Evolutionary conservation across 345 rosid species (phyloP).

Genomic region (Salix purpurea): DNA sequence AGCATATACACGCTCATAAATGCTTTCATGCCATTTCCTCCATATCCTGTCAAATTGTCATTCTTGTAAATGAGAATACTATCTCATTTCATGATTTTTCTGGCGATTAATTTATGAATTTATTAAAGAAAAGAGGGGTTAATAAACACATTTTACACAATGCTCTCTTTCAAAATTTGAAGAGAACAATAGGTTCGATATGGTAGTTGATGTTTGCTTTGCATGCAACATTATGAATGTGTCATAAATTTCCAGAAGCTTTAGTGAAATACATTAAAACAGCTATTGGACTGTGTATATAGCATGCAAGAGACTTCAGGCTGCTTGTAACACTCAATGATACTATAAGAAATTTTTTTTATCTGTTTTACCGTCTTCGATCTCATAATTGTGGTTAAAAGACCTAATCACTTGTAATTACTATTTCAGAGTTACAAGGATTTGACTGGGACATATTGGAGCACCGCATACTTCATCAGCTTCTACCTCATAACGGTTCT

Average conservation of each 20-base stretch:
- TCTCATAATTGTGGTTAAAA: background rate
- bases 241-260: background rate
- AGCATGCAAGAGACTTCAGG: background rate
- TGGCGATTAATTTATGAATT: no score
- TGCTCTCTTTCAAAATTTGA: background rate
- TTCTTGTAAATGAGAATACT: no score
- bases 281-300: background rate
- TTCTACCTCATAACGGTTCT: slow-evolving; percentile 75
- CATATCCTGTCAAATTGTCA: no score
- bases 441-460: slow-evolving; percentile 82
- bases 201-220: no score
- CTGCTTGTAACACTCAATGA: background rate
- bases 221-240: background rate
- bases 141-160: no score
- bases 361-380: background rate
- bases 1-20: no score
- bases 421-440: slow-evolving; percentile 70
- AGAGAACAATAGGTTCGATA: background rate
- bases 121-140: no score
- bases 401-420: slow-evolving; percentile 10
- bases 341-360: background rate
- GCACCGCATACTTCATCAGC: slow-evolving; percentile 75
- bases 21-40: no score
- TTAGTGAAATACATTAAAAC: background rate
- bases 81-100: no score